Conservation (phyloP, 2,329 filamentous ascomycete species). For the Ceratocystis albifundus region DNA sequence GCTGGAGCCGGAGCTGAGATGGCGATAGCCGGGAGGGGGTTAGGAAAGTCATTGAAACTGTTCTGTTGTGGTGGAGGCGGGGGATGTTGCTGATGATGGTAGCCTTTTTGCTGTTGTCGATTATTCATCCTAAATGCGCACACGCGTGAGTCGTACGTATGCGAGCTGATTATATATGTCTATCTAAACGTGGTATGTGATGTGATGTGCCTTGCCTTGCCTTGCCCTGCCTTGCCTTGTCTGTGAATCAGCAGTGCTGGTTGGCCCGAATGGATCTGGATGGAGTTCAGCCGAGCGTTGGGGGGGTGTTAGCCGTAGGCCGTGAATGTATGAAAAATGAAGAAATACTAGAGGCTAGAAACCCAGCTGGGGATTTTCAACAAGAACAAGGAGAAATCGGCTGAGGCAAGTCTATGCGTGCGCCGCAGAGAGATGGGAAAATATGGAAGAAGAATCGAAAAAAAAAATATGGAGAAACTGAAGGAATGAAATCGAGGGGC, state of each 20-base stretch:
- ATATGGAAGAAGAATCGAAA: neutral
- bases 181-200: too few relatives aligned
- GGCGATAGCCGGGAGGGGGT: slow-evolving; percentile 12
- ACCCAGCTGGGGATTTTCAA: neutral
- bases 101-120: neutral
- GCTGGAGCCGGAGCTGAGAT: neutral
- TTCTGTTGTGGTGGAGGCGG: neutral
- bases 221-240: too few relatives aligned
- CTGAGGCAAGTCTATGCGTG: neutral
- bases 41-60: slow-evolving; percentile 20
- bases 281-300: neutral
- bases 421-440: neutral
- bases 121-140: neutral
- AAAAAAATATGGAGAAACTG: neutral
- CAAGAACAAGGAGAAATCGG: neutral
- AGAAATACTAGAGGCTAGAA: neutral
- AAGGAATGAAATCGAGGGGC: neutral
- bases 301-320: slow-evolving; percentile 1
- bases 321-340: slow-evolving; percentile 4
- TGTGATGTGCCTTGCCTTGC: too few relatives aligned
- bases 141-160: neutral
- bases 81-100: neutral
- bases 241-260: too few relatives aligned
- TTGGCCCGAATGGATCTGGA: too few relatives aligned
- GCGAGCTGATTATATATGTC: neutral